phyloP scores from a whole-genome alignment of 2,329 filamentous ascomycete species.

The Macrophomina tecta region DNA sequence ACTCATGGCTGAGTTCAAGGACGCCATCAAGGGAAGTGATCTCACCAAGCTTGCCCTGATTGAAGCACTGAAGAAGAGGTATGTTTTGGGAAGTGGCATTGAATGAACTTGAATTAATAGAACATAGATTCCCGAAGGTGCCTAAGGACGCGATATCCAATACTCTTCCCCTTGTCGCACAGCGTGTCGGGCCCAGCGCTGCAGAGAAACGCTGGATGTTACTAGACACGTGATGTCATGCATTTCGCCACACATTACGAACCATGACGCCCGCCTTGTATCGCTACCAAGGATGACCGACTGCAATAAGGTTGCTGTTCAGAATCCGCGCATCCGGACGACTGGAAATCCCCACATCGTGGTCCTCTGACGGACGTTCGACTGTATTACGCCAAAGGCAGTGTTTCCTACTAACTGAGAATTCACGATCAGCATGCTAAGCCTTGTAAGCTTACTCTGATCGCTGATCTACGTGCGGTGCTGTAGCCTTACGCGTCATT shows the following conservation, averaged over 20 bases:
- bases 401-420: neutral
- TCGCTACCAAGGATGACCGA: neutral
- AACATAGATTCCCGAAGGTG: constrained; percentile 68
- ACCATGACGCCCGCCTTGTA: neutral
- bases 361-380: neutral
- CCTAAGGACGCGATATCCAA: constrained; percentile 73
- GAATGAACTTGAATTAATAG: constrained; percentile 27
- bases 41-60: constrained; percentile 76
- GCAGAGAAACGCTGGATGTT: constrained; percentile 69
- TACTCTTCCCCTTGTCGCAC: constrained; percentile 71
- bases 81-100: constrained; percentile 33
- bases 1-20: constrained; percentile 70
- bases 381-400: neutral
- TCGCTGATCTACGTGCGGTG: neutral
- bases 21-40: constrained; percentile 71
- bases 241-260: neutral
- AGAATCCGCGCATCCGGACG: neutral
- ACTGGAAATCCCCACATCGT: neutral
- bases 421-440: constrained; percentile 8
- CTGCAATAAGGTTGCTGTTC: neutral
- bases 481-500: constrained; percentile 17
- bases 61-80: constrained; percentile 75
- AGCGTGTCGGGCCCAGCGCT: constrained; percentile 65
- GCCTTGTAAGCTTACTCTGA: constrained; percentile 22
- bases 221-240: constrained; percentile 14